phyloP scores from a whole-genome alignment of 352 stramenopile species.

The Globisporangium cystogenes region DNA sequence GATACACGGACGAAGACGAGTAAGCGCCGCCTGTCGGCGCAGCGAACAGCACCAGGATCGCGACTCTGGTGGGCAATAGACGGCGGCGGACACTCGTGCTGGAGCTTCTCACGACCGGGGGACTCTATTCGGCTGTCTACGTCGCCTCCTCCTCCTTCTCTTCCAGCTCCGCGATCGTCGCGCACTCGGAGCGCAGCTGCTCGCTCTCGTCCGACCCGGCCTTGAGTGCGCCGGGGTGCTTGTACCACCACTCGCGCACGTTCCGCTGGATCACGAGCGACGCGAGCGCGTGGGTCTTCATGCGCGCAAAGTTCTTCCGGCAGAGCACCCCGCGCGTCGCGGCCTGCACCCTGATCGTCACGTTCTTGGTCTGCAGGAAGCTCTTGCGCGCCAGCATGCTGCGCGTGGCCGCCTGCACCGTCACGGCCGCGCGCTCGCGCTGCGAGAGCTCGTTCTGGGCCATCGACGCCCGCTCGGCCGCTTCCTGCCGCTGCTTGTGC shows the following conservation, averaged over 20 bases:
- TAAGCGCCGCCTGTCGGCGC: conserved; percentile 8
- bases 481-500: conserved; percentile 19
- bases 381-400: conserved; percentile 78
- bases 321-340: conserved; percentile 76
- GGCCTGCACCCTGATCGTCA: conserved; percentile 82
- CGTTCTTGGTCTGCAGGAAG: conserved; percentile 83
- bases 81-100: background rate
- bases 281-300: conserved; percentile 79
- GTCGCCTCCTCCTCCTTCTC: background rate
- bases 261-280: conserved; percentile 85
- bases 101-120: background rate
- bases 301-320: conserved; percentile 82
- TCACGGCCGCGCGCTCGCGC: conserved; percentile 71
- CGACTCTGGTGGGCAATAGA: background rate
- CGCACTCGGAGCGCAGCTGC: background rate
- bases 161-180: background rate
- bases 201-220: background rate
- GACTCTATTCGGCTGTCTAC: background rate
- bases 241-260: conserved; percentile 81
- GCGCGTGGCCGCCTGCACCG: conserved; percentile 79
- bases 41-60: conserved; percentile 13
- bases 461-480: conserved; percentile 11
- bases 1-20: conserved; percentile 67
- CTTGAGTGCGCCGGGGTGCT: conserved; percentile 26
- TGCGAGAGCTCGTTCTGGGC: conserved; percentile 34